Base-by-base conservation (phyloP, 805 yeast genomes). In the Cyberlindnera sargentensis region DNA sequence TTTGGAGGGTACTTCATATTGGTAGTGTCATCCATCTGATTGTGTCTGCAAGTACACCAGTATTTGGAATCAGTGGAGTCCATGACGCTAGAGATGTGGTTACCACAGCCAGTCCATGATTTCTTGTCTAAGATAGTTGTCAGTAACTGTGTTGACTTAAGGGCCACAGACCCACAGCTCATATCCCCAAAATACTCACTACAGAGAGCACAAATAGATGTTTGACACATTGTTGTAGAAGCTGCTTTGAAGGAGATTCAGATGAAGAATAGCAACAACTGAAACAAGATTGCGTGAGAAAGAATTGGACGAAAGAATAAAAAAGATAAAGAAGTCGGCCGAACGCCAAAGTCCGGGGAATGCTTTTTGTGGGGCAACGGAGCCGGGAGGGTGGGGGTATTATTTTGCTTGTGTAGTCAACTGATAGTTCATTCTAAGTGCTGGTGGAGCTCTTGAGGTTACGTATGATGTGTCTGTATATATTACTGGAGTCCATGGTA, bases 61-160 rank as follows among this genome's bases (percentile, higher is more conserved):
- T 61, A 64, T 23, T 60, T 60, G 44, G 63, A 66, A 29, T 72
- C 73, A 23, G 80, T 73, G 44, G 55, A 50, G 42, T 70, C 71
- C 83, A 78, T 76, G n/a, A 78, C 79, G 11, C 58, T 49, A n/a
- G 70, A 48, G 35, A 77, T 63, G 52, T 78, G 82, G n/a, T 61
- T 37, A 28, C 82, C 82, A 51, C 80, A 75, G n/a, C 83, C 83
- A 35, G 80, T 70, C 84, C 84, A 78, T 10, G 81, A 68, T 51
- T 77, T 76, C 55, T 72, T 72, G 48, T 75, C 59, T 53, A 8
- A 2, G 15, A 11, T 15, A 4, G 30, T 24, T 42, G 46, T 39
- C 34, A 43, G 49, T 37, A 31, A 31, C 8, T 23, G 9, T 9
- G 15, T 31, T 6, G 33, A 6, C 20, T 15, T 15, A 15, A 15